These are phyloP conservation scores for Lentithecium fluviatile DNA, from an alignment of 495 filamentous ascomycete species.

Conservation along the genomic window DNA sequence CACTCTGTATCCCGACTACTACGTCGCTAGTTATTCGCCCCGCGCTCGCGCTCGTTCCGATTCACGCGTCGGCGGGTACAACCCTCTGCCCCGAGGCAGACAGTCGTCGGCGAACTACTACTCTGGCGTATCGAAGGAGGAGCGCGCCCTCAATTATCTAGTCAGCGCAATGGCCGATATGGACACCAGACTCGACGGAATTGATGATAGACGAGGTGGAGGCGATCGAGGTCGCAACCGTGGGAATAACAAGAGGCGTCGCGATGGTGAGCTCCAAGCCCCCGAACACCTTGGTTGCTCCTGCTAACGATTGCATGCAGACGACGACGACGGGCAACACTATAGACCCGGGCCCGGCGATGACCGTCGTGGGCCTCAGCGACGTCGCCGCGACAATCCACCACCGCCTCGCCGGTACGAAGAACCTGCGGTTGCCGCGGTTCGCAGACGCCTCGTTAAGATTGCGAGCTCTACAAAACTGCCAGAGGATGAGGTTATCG, in stretches of 20 bases:
- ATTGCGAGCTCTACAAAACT: conserved; percentile 61
- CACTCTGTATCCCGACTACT: too few relatives aligned
- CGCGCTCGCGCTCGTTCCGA: not conserved
- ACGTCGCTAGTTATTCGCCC: too few relatives aligned
- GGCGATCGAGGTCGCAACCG: not conserved
- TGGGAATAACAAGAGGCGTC: conserved; percentile 57
- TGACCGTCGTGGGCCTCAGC: conserved; percentile 49
- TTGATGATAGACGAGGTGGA: conserved; percentile 44
- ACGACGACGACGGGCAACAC: conserved; percentile 68
- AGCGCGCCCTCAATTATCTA: not conserved
- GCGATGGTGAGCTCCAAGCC: conserved; percentile 49
- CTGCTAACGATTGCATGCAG: conserved; percentile 10
- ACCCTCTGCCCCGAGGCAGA: too few relatives aligned
- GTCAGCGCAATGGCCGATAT: not conserved
- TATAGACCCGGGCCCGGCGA: conserved; percentile 64
- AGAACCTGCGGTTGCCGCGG: conserved; percentile 69
- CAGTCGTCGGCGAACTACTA: too few relatives aligned
- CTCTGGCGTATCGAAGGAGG: not conserved
- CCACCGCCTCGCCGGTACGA: conserved; percentile 51
- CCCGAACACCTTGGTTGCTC: not conserved
- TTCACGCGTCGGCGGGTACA: not conserved
- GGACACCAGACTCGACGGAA: not conserved
- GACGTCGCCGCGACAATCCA: conserved; percentile 53
- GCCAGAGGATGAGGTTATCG: conserved; percentile 67
- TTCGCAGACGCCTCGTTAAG: conserved; percentile 75